These are phyloP conservation scores for Exophiala viscosa DNA, from an alignment of 2,329 filamentous ascomycete species.

Conservation along the genomic window DNA sequence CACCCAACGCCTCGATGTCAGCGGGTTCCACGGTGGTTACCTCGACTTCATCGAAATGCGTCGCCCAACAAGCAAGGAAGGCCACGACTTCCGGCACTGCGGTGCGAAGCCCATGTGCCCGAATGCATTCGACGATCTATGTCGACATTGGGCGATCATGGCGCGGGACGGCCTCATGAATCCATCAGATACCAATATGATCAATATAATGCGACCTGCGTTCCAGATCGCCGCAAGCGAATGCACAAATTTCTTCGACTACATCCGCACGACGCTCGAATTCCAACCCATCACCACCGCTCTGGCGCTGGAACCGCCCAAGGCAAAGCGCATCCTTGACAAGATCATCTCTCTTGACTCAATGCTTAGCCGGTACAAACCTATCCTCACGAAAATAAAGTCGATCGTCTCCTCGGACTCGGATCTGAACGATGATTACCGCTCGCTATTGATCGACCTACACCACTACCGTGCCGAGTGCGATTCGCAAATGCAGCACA, in stretches of 20 bases:
- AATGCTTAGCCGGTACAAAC: conserved; percentile 23
- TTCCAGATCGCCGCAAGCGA: conserved; percentile 25
- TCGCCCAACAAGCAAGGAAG: conserved; percentile 13
- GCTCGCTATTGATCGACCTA: conserved; percentile 20
- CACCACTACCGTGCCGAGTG: conserved; percentile 24
- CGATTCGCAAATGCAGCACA: conserved; percentile 24
- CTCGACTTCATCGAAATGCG: conserved; percentile 22
- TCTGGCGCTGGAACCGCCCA: conserved; percentile 13
- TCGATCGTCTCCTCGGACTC: conserved; percentile 14
- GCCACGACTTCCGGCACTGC: conserved; percentile 23
- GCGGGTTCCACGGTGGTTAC: conserved; percentile 24
- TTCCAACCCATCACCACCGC: conserved; percentile 16
- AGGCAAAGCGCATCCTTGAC: conserved; percentile 18
- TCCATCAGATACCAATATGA: conserved; percentile 9
- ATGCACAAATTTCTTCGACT: conserved; percentile 23
- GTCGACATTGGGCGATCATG: conserved; percentile 24
- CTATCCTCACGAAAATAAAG: conserved; percentile 22
- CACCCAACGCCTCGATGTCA: conserved; percentile 18
- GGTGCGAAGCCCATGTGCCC: conserved; percentile 16
- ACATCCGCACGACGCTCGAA: conserved; percentile 20
- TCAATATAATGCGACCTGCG: conserved; percentile 23
- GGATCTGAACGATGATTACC: conserved; percentile 22
- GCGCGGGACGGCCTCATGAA: conserved; percentile 17
- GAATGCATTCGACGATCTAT: conserved; percentile 25
- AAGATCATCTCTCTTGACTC: conserved; percentile 21